phyloP scores from a whole-genome alignment of 1,139 yeast genomes.

The Sugiyamaella castrensis region DNA sequence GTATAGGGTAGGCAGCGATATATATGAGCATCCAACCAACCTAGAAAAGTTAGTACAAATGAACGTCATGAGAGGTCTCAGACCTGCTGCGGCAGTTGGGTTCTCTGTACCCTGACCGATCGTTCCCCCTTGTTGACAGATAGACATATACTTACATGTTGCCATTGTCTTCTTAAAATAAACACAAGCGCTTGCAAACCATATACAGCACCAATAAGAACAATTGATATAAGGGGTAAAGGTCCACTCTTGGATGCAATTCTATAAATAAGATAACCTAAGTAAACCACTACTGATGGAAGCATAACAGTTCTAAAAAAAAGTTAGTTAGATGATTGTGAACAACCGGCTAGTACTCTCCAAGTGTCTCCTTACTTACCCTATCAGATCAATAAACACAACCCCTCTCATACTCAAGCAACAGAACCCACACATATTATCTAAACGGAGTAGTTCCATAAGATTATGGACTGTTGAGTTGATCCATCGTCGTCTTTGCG shows the following conservation, averaged over 20 bases:
- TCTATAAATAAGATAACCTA: constrained; percentile 40
- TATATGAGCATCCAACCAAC: constrained; percentile 45
- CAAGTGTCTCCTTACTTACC: constrained; percentile 15
- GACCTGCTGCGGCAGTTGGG: too few species aligned
- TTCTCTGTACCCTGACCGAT: too few species aligned
- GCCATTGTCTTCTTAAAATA: constrained; percentile 41
- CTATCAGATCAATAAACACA: constrained; percentile 40
- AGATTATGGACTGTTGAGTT: constrained; percentile 45
- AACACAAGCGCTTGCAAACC: constrained; percentile 43
- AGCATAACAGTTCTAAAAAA: constrained; percentile 40
- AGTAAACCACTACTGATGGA: constrained; percentile 43
- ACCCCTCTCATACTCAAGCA: constrained; percentile 43
- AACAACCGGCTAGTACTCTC: constrained; percentile 3
- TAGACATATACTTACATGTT: constrained; percentile 30
- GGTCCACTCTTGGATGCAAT: constrained; percentile 34
- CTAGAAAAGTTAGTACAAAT: constrained; percentile 17
- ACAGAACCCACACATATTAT: constrained; percentile 44
- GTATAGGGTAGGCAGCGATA: constrained; percentile 41
- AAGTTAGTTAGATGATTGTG: constrained; percentile 1
- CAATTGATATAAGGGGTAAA: constrained; percentile 40
- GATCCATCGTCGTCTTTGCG: constrained; percentile 47
- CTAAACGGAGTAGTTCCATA: constrained; percentile 40
- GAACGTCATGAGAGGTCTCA: too few species aligned
- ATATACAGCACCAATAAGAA: constrained; percentile 40
- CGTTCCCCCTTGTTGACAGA: too few species aligned